Evolutionary conservation across 1,284 basidiomycete species (phyloP), one percentile per base, ranked within the genome.

Genomic region (Naganishia sp.): DNA sequence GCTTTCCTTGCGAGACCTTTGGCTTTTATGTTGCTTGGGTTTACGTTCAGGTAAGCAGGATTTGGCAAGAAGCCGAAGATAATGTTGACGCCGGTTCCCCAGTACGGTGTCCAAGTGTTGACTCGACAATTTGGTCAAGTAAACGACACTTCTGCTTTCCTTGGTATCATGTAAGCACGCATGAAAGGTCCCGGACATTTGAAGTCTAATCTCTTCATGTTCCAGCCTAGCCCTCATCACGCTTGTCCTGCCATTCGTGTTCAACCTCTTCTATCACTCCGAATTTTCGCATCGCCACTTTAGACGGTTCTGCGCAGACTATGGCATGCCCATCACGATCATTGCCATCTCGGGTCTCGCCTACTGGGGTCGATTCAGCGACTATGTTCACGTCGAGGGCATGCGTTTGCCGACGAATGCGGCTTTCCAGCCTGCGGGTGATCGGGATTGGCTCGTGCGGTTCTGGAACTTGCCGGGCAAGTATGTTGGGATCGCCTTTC

Each of bases 1-100:
- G 92, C 15, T 85, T 97, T 81, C 90, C 92, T 2, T 94, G 91
- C 74, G 91, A 96, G 71, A 96, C 93, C 0, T 95, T 95, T 74
- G 92, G 94, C 2, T 93, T 94, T 77, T 93, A 93, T 75, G 90
- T 94, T 5, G 79, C 76, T 1, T 78, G 76, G 53, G 81, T 93
- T 1, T 94, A 94, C 73, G 84, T 93, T n/a, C 89, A 72, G 54
- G 70, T 71, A 46, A 61, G 68, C n/a, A 21, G 43, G 18, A 7
- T 17, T 31, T 31, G 55, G 17, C 46, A 28, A 25, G 15, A 21
- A 25, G 4, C 6, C 3, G 13, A 42, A 4, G 23, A 7, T 39
- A 21, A 3, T 17, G 17, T 25, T 60, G 23, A 51, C 13, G 39
- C 47, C 10, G 32, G 25, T 32, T 10, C n/a, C n/a, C 0, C 75